Evolutionary conservation across 768 basidiomycete species (phyloP).

Genomic region (Tulasnella sp.): DNA sequence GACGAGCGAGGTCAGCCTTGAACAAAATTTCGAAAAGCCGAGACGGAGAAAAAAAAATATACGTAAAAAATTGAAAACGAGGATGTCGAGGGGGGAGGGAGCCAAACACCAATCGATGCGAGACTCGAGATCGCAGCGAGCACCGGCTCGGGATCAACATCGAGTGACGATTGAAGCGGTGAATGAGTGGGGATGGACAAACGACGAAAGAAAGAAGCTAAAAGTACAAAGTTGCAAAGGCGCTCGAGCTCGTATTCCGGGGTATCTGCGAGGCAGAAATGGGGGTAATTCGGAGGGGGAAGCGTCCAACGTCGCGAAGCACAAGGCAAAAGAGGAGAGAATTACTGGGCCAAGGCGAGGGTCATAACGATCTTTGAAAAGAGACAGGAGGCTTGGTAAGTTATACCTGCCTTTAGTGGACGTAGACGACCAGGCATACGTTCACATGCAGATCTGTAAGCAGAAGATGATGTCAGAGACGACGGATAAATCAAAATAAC

Average conservation of each 20-base stretch:
- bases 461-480: neutral
- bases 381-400: constrained; percentile 6
- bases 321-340: constrained; percentile 21
- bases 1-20: constrained; percentile 9
- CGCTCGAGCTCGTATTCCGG: neutral
- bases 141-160: constrained; percentile 3
- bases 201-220: neutral
- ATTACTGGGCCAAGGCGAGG: constrained; percentile 11
- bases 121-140: neutral
- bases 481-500: neutral
- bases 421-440: constrained; percentile 35
- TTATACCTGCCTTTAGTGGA: constrained; percentile 22
- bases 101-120: neutral
- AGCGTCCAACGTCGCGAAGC: neutral
- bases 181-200: constrained; percentile 4
- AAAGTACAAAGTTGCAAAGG: constrained; percentile 17
- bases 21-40: neutral
- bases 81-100: constrained; percentile 15
- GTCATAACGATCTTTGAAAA: constrained; percentile 16
- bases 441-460: constrained; percentile 32
- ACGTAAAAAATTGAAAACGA: constrained; percentile 13
- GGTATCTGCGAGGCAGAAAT: constrained; percentile 14
- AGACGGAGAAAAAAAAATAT: neutral
- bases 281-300: neutral
- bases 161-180: constrained; percentile 10